These are phyloP conservation scores for Friedmanniomyces endolithicus DNA, from an alignment of 495 filamentous ascomycete species.

Conservation along the genomic window DNA sequence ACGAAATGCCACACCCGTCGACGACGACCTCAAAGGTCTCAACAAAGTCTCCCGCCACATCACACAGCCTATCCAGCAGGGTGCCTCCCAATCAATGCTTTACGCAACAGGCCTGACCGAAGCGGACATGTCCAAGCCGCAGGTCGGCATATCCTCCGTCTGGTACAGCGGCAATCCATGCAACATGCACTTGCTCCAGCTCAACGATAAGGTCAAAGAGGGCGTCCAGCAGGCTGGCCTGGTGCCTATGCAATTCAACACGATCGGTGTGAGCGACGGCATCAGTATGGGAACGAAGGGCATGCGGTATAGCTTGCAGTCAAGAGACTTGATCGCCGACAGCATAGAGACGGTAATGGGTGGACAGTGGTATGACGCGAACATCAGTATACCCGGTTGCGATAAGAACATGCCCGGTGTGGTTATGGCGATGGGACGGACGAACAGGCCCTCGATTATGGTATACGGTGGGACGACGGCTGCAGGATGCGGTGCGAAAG, in stretches of 20 bases:
- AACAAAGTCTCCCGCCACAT: constrained; percentile 75
- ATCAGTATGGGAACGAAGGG: constrained; percentile 73
- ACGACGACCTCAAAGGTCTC: constrained; percentile 31
- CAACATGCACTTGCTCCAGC: constrained; percentile 94
- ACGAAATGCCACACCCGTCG: constrained; percentile 11
- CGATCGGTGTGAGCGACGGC: constrained; percentile 80
- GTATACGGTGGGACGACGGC: constrained; percentile 93
- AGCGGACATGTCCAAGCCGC: constrained; percentile 81
- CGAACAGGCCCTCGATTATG: constrained; percentile 91
- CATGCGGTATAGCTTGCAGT: constrained; percentile 92
- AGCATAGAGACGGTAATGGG: constrained; percentile 98
- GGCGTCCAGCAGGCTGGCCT: constrained; percentile 63
- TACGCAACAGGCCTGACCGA: constrained; percentile 83
- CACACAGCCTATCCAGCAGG: constrained; percentile 94
- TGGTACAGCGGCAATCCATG: constrained; percentile 93
- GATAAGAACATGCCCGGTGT: constrained; percentile 99
- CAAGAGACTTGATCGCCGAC: constrained; percentile 90
- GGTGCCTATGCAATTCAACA: constrained; percentile 75
- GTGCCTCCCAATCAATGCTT: constrained; percentile 96
- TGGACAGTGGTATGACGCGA: constrained; percentile 98
- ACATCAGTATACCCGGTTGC: constrained; percentile 95
- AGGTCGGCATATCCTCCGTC: constrained; percentile 90
- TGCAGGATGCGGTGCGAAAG: constrained; percentile 62
- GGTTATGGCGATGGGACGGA: constrained; percentile 90
- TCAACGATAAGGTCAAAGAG: constrained; percentile 70